phyloP scores from a whole-genome alignment of 139 green algal genomes.

The Tetraselmis chui region DNA sequence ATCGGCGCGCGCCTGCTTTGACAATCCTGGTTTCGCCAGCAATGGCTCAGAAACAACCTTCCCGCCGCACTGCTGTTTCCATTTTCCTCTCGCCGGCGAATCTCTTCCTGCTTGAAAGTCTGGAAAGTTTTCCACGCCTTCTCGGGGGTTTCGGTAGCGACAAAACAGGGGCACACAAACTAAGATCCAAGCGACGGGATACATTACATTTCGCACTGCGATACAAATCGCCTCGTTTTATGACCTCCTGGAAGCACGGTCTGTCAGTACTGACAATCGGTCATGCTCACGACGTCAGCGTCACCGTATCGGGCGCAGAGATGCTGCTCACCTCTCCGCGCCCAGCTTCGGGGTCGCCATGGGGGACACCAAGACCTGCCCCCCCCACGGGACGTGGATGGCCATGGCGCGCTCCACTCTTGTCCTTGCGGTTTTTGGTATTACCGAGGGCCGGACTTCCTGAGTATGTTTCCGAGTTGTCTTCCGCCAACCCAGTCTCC shows the following conservation, averaged over 20 bases:
- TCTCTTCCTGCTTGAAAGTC: neutral
- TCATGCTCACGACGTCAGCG: too few relatives aligned
- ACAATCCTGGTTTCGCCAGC: neutral
- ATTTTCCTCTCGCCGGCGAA: neutral
- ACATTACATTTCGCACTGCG: neutral
- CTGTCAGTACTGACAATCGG: too few relatives aligned
- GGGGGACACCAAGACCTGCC: neutral
- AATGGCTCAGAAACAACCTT: neutral
- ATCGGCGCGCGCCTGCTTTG: too few relatives aligned
- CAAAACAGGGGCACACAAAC: neutral
- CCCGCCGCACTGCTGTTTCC: neutral
- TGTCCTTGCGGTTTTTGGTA: too few relatives aligned
- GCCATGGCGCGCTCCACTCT: neutral
- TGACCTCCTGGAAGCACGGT: too few relatives aligned
- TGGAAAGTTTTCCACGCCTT: neutral
- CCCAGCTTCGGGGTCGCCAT: neutral
- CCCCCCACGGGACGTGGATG: neutral
- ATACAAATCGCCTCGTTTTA: neutral
- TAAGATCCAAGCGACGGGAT: neutral
- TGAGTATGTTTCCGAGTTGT: too few relatives aligned
- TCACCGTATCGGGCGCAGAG: too few relatives aligned
- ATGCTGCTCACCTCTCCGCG: neutral
- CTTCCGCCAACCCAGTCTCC: too few relatives aligned
- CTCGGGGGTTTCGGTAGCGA: too few relatives aligned
- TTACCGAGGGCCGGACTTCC: too few relatives aligned